phyloP scores from a whole-genome alignment of 1,284 basidiomycete species.

The Coriolopsis trogii region DNA sequence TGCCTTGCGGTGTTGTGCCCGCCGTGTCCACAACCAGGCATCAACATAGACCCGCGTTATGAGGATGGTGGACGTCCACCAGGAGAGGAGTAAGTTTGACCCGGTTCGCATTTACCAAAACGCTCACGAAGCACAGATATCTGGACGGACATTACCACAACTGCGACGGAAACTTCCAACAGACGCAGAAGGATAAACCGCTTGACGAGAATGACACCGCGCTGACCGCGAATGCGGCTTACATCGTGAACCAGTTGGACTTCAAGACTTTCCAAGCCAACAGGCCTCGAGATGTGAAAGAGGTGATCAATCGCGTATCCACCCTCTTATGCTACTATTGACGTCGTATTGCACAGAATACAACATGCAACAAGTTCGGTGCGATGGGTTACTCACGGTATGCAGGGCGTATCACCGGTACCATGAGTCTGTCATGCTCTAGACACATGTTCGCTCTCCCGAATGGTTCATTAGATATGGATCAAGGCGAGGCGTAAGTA shows the following conservation, averaged over 20 bases:
- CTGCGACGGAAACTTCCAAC: slow-evolving; percentile 18
- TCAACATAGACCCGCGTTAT: slow-evolving; percentile 26
- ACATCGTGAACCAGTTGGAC: slow-evolving; percentile 8
- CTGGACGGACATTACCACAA: slow-evolving; percentile 8
- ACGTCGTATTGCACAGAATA: background rate
- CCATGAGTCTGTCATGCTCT: background rate
- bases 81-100: background rate
- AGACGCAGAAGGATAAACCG: slow-evolving; percentile 14
- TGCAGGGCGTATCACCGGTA: background rate
- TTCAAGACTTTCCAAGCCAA: background rate
- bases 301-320: slow-evolving; percentile 1
- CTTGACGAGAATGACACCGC: slow-evolving; percentile 10
- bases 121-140: slow-evolving; percentile 1
- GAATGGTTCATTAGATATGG: background rate
- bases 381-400: slow-evolving; percentile 1
- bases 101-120: background rate
- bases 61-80: background rate
- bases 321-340: background rate
- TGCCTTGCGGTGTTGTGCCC: slow-evolving; percentile 13
- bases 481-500: background rate
- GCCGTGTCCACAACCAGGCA: slow-evolving; percentile 23
- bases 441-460: background rate
- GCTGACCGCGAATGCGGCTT: slow-evolving; percentile 1
- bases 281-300: background rate
- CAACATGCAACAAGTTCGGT: slow-evolving; percentile 3